A percentile compares a stretch with the other conserved stretches of the same genome.
Evolutionary conservation across 2,329 filamentous ascomycete genomes (phyloP).

Genomic region (Apiospora pterosperma): DNA sequence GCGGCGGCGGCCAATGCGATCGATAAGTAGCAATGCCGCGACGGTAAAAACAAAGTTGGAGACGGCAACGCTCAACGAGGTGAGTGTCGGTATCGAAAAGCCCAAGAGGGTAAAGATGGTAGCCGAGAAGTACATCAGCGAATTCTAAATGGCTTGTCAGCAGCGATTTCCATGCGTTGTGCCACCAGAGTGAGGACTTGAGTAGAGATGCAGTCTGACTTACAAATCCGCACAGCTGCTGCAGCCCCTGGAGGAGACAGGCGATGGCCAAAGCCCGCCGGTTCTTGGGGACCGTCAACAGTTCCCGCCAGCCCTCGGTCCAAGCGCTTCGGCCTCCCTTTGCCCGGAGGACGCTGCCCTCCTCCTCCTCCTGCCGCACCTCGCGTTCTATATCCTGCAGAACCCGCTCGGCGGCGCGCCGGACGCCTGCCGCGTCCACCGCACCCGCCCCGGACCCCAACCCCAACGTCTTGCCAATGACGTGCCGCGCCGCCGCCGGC

Average conservation of each 20-base stretch:
- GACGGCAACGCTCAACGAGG: constrained; percentile 73
- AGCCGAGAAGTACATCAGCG: constrained; percentile 87
- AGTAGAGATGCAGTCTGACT: background rate
- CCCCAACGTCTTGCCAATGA: constrained; percentile 57
- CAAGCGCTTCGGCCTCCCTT: constrained; percentile 25
- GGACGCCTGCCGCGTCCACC: too few species aligned
- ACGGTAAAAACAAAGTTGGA: constrained; percentile 81
- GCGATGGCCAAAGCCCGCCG: constrained; percentile 78
- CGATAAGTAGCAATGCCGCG: constrained; percentile 72
- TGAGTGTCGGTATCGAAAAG: constrained; percentile 75
- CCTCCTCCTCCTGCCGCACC: constrained; percentile 65
- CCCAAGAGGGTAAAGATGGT: constrained; percentile 77
- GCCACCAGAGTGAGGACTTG: too few species aligned
- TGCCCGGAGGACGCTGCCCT: constrained; percentile 34
- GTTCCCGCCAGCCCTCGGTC: constrained; percentile 48
- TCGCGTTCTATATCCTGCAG: constrained; percentile 71
- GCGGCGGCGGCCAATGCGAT: constrained; percentile 72
- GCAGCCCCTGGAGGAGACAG: constrained; percentile 79
- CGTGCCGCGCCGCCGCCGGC: constrained; percentile 56
- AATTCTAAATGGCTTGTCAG: constrained; percentile 54
- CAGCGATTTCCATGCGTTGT: background rate
- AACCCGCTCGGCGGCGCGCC: constrained; percentile 54
- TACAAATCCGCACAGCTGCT: constrained; percentile 79
- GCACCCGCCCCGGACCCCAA: constrained; percentile 38
- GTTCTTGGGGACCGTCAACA: constrained; percentile 59